phyloP scores from a whole-genome alignment of 345 rosid genomes.

The Arabis hirsuta region DNA sequence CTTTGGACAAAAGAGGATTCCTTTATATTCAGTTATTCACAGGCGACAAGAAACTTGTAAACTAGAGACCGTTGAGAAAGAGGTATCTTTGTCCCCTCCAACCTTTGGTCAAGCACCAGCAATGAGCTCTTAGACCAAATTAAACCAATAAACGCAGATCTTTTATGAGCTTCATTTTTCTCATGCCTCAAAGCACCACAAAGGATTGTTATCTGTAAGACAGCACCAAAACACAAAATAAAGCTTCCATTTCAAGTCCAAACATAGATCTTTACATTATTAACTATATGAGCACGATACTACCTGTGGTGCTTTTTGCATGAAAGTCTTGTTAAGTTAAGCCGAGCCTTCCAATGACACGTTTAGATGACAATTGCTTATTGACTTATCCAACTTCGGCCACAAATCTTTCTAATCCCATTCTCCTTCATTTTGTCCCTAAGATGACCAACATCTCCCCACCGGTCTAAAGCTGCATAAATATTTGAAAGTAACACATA shows the following conservation, averaged over 20 bases:
- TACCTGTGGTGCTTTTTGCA: constrained; percentile 8
- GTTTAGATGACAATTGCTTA: constrained; percentile 12
- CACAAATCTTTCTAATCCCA: constrained; percentile 62
- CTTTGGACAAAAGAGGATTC: neutral
- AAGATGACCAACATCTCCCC: constrained; percentile 62
- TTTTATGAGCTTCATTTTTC: neutral
- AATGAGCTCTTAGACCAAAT: neutral
- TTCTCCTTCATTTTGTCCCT: constrained; percentile 67
- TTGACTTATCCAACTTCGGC: constrained; percentile 54
- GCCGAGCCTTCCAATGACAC: neutral
- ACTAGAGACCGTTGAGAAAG: neutral
- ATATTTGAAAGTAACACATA: constrained; percentile 76
- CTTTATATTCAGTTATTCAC: neutral
- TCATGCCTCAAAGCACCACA: neutral
- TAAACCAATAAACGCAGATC: neutral
- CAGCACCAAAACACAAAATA: neutral
- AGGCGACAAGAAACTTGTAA: neutral
- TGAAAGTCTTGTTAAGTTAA: constrained; percentile 21
- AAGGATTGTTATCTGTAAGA: constrained; percentile 11
- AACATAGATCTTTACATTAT: constrained; percentile 8
- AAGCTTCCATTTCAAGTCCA: constrained; percentile 14
- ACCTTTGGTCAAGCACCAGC: neutral
- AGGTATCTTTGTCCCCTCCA: neutral
- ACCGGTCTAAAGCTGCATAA: constrained; percentile 66
- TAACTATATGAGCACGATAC: constrained; percentile 5